Evolutionary conservation across 306 rosid genomes (phyloP), one percentile per base, ranked within the genome.

Genomic region (Morella rubra): DNA sequence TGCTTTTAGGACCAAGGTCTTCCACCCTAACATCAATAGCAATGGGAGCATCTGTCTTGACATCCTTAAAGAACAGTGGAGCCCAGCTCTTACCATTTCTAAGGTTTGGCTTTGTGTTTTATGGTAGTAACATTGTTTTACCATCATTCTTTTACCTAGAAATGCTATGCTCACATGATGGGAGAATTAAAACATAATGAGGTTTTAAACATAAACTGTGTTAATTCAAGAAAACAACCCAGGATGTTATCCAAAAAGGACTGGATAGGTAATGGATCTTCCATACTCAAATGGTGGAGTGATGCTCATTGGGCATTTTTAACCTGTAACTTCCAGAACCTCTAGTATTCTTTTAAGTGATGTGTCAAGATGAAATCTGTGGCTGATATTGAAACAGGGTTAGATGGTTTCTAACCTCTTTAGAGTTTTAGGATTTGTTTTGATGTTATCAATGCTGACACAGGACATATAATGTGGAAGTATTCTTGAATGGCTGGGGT

Each of bases 21-120:
- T 32, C 37, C 37, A 32, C 37, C 37, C 37, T 3, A 32, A 32
- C 37, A 32, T 32, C 37, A 32, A 32, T 32, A 89, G 93, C 87
- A 89, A 89, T 56, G 93, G 93, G 59, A 89, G 93, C 88, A 89
- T 89, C 71, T 89, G 93, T 78, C 91, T 89, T 55, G 93, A 89
- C 42, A 89, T 89, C 79, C 91, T 89, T 41, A 89, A 89, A 71
- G 93, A 89, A 79, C 93, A 89, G 74, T 89, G 93, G 93, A 89
- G 93, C 78, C 93, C 93, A 0, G 93, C 93, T 1, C 93, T 89
- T 44, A 89, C 93, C 13, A 89, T 89, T 75, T 89, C 93, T 0
- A 89, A 89, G 93, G 93, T 87, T 66, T 32, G 71, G 14, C 51
- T 60, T 62, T 61, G 44, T 32, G 44, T 11, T 5, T 27, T 14